These are phyloP conservation scores for Hydnomerulius pinastri DNA, from an alignment of 768 basidiomycete species.

Conservation along the genomic window DNA sequence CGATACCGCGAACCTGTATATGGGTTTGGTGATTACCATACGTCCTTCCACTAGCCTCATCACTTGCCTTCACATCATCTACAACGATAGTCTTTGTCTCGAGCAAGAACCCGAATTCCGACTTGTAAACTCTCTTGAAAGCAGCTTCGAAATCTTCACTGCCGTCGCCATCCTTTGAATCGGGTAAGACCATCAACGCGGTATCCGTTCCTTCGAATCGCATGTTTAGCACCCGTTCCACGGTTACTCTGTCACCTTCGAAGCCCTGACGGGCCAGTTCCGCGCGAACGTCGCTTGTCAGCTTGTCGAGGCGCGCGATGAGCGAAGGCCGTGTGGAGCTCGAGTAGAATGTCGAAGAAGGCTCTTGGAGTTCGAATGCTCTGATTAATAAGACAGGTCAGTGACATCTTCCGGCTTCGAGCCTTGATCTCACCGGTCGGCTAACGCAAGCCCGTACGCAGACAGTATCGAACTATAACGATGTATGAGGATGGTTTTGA, in stretches of 20 bases:
- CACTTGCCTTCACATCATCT: conserved; percentile 83
- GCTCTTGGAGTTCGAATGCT: conserved; percentile 87
- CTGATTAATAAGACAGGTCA: conserved; percentile 38
- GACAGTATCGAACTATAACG: conserved; percentile 91
- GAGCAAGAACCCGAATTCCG: conserved; percentile 90
- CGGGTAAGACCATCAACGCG: conserved; percentile 80
- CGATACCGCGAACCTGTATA: conserved; percentile 78
- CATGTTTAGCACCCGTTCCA: conserved; percentile 90
- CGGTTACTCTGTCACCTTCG: conserved; percentile 62
- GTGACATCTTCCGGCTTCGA: neutral
- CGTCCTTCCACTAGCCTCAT: neutral
- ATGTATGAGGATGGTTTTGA: conserved; percentile 86
- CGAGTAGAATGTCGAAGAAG: conserved; percentile 79
- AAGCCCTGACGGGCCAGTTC: conserved; percentile 86
- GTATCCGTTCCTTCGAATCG: conserved; percentile 94
- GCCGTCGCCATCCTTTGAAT: conserved; percentile 49
- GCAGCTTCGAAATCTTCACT: conserved; percentile 75
- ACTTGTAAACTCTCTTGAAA: conserved; percentile 79
- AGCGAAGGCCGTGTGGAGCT: conserved; percentile 56
- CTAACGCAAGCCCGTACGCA: conserved; percentile 91
- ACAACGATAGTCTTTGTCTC: conserved; percentile 83
- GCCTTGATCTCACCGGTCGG: conserved; percentile 56
- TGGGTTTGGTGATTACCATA: neutral
- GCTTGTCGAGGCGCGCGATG: conserved; percentile 64
- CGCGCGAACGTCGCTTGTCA: conserved; percentile 58